Evolutionary conservation across 768 basidiomycete species (phyloP), one percentile per base, ranked within the genome.

Genomic region (Cyclocybe cylindracea): DNA sequence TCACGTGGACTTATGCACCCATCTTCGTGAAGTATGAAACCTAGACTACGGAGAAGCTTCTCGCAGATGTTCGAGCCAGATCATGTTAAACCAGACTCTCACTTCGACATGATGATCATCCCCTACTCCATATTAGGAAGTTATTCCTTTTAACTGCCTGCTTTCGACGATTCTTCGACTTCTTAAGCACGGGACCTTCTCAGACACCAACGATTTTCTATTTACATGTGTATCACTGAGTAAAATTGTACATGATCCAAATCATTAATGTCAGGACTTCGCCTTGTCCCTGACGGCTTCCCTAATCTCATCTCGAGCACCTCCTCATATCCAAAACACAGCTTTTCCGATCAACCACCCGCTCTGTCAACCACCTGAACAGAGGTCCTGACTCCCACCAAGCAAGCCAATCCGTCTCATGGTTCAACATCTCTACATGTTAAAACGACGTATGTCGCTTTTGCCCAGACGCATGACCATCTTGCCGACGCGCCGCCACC

Each of bases 331-430:
- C 70, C 53, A 40, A 60, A 46, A 44, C 69, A 72, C 10, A 76
- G 48, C 54, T 66, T 69, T 24, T 62, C 59, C 16, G n/a, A 77
- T 50, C 4, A 77, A 45, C 75, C 75, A 75, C 49, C 63, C 14
- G 69, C 54, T 75, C 75, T 8, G 65, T 66, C 4, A 62, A 56
- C 6, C 53, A 45, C 39, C 70, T 73, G 46, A 75, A 69, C 31
- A 77, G 58, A 16, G 75, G 74, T 7, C 75, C 73, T 72, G 63
- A 47, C 73, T 0, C 65, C 65, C 31, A 75, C 75, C 73, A 76
- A 2, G 68, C 69, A 72, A 5, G 55, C 67, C 59, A 63, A 10
- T 59, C 33, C 32, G 52, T 10, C 16, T 39, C 24, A 24, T 55
- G 38, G 38, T 39, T 48, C 45, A 14, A 39, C 46, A 33, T 46